Conservation (phyloP, 164 flowering plant species). For the Houttuynia cordata region DNA sequence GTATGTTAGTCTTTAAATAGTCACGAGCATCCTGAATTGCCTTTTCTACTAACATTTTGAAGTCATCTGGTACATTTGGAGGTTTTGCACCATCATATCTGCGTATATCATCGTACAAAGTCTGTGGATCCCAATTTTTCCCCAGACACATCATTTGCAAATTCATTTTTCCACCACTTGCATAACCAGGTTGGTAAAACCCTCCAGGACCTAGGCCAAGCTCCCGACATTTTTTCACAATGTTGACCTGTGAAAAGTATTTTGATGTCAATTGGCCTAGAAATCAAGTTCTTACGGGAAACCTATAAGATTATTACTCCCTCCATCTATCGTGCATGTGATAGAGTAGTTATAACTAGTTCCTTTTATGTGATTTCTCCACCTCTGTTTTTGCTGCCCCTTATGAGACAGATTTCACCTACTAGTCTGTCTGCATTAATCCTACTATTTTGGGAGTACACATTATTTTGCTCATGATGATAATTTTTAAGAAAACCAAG, state of each 20-base stretch:
- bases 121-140: conserved; percentile 69
- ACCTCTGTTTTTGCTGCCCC: no score
- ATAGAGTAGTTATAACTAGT: no score
- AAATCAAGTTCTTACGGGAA: no score
- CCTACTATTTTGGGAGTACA: no score
- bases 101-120: conserved; percentile 29
- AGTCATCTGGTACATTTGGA: conserved; percentile 42
- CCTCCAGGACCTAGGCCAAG: conserved; percentile 69
- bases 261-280: no score
- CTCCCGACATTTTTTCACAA: conserved; percentile 43
- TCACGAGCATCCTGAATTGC: conserved; percentile 41
- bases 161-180: conserved; percentile 40
- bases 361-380: no score
- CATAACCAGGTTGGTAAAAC: conserved; percentile 70
- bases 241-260: conserved; percentile 26
- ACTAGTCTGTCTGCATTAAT: no score
- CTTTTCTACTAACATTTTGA: conserved; percentile 29
- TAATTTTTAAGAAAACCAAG: no score
- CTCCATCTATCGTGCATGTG: no score
- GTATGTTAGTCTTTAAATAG: conserved; percentile 12
- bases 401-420: no score
- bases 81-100: conserved; percentile 41
- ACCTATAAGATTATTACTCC: no score
- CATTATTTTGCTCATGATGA: no score
- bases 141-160: conserved; percentile 93